Conservation (phyloP, 331 rosid species). For the Quercus tomentella region DNA sequence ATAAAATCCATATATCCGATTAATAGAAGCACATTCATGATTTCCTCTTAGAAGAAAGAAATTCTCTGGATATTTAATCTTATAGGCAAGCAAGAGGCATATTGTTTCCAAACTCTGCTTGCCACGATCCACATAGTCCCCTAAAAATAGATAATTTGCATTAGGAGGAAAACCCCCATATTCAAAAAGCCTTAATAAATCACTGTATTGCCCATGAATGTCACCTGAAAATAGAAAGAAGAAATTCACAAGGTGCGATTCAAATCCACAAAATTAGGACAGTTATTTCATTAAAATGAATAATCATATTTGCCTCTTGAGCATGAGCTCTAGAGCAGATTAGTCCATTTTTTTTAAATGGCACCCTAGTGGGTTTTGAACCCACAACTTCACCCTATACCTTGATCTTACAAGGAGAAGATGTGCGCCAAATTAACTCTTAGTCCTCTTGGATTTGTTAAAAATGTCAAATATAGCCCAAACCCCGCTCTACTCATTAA, state of each 20-base stretch:
- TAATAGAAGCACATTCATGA: constrained; percentile 95
- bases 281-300: neutral
- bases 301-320: neutral
- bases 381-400: neutral
- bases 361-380: neutral
- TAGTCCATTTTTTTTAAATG: neutral
- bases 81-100: constrained; percentile 91
- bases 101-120: constrained; percentile 97
- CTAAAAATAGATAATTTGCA: constrained; percentile 87
- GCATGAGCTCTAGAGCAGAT: neutral
- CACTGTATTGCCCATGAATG: constrained; percentile 96
- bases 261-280: neutral
- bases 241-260: neutral
- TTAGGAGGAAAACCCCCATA: constrained; percentile 94
- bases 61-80: constrained; percentile 90
- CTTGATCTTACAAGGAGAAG: too few species aligned
- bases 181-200: constrained; percentile 88
- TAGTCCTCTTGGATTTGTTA: neutral
- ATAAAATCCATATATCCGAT: constrained; percentile 93
- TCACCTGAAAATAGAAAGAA: constrained; percentile 61
- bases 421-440: too few species aligned
- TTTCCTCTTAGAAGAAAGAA: constrained; percentile 94
- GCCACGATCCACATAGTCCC: constrained; percentile 97
- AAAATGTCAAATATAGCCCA: neutral
- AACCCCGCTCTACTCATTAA: neutral